Base-by-base conservation (phyloP, 2,329 filamentous ascomycete genomes). In the Leptographium lundbergii region DNA sequence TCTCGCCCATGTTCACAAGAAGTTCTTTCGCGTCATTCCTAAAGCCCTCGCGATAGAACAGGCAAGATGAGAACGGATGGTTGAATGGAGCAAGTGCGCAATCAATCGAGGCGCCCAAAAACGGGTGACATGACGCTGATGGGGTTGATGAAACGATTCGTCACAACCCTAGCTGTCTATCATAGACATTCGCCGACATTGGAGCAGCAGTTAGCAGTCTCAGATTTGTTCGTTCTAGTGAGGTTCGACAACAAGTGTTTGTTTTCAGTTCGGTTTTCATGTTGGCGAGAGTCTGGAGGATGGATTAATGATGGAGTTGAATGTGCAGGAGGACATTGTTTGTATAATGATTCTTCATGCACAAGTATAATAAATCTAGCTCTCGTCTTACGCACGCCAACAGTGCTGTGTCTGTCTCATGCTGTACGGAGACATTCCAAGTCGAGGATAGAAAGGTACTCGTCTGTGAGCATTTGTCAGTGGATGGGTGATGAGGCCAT, bases 381-480 rank as follows among this genome's bases (percentile, higher is more conserved):
- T 54, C 51, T 34, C 29, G 51, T 34, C 14, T 6, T 9, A n/a
- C 19, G 34, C 13, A 45, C 24, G 7, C 7, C 7, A 4, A 2
- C 7, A 7, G 5, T 5, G 5, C 27, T 29, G 27, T 29, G 27
- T 4, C 27, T 29, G 4, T 4, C 10, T 48, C 34, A 56, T 11
- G 11, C 24, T 4, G 24, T 55, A 13, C 39, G 27, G 22, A 62
- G 34, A 32, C 39, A 45, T 22, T 60, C 52, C 27, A 52, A 19
- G 22, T 60, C 36, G 10, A 62, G 36, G 17, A 62, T 57, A 6
- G 39, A 25, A 4, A 60, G 53, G 24, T 61, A 61, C 48, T 57
- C 54, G 14, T 55, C 59, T 62, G 22, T 17, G 9, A 11, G 39
- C 14, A 24, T 10, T 17, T 4, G 39, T 42, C 39, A 42, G 17